Evolutionary conservation across 441 rosid species (phyloP), one percentile per base, ranked within the genome.

Genomic region (Cnidoscolus chayamansa): DNA sequence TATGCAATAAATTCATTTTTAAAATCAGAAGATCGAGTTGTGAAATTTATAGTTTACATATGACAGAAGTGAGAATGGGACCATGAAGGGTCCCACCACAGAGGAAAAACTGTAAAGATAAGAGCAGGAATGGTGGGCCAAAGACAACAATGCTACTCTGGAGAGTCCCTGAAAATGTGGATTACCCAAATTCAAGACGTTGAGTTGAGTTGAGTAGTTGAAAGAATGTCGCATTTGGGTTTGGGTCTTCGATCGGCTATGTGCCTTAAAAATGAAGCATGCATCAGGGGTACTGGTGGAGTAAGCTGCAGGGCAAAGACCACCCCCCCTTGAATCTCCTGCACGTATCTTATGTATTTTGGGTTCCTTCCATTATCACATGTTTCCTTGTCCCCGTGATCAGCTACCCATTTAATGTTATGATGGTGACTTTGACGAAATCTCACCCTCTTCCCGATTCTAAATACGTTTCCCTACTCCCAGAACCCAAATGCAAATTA

Each of bases 71-170:
- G 50, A 37, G 62, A 68, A 67, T 32, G 9, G 47, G 65, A 40
- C 49, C 65, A 16, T 0, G 31, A 37, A 40, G 65, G 65, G 47
- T 10, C 65, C 65, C 20, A 37, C 49, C 10, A 16, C 7, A 32
- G 45, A 40, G 5, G 45, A n/a, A 7, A 62, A 32, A 62, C 0
- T 62, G 37, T 37, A 5, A 37, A 62, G 65, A 62, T 62, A 35
- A 62, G 37, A 62, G 48, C 49, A 37, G 49, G 49, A 62, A 62
- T 62, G 49, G 65, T 62, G 65, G 65, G 65, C 49, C 65, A 62
- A 25, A 6, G 4, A 0, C 48, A 62, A 10, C 12, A 0, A 25
- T 59, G 63, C 63, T 25, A 25, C 25, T 25, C 25, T 25, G 25
- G 25, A 25, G 25, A 25, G 25, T 25, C 65, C 45, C 65, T 13